These are phyloP conservation scores for Dryadomyces quercus-mongolicae DNA, from an alignment of 2,329 filamentous ascomycete genomes.

Conservation along the genomic window DNA sequence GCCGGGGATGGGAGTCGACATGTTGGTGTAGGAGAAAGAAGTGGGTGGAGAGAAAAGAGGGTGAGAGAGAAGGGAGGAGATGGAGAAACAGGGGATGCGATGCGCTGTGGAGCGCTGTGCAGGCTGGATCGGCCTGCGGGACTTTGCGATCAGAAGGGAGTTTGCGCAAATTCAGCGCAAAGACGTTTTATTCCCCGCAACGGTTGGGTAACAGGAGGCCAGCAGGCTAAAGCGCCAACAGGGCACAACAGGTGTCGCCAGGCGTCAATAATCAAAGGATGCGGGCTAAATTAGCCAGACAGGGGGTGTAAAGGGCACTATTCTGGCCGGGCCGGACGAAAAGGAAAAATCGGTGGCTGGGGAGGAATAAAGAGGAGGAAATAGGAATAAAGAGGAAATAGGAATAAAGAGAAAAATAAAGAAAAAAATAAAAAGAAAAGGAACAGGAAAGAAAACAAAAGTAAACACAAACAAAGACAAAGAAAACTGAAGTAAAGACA, in stretches of 20 bases:
- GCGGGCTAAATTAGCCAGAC: not conserved
- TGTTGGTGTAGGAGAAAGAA: not conserved
- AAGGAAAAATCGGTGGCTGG: conserved; percentile 13
- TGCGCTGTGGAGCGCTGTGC: no score
- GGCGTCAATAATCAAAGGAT: not conserved
- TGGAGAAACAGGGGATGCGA: not conserved
- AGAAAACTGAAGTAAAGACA: no score
- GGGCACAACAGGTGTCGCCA: not conserved
- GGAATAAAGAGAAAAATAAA: not conserved
- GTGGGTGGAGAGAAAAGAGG: not conserved
- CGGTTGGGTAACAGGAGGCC: no score
- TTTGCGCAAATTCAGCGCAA: no score
- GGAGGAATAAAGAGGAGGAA: not conserved
- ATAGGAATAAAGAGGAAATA: not conserved
- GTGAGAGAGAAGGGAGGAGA: not conserved
- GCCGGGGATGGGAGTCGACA: conserved; percentile 27
- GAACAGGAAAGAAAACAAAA: not conserved
- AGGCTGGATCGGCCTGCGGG: not conserved
- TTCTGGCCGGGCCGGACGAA: not conserved
- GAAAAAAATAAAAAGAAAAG: not conserved
- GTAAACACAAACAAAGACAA: not conserved
- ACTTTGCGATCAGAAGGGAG: not conserved
- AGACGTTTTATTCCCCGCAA: no score
- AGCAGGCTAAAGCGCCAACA: not conserved
- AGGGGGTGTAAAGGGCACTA: not conserved